Evolutionary conservation across 768 basidiomycete genomes (phyloP).

Genomic region (Mrakia hoshinonis): DNA sequence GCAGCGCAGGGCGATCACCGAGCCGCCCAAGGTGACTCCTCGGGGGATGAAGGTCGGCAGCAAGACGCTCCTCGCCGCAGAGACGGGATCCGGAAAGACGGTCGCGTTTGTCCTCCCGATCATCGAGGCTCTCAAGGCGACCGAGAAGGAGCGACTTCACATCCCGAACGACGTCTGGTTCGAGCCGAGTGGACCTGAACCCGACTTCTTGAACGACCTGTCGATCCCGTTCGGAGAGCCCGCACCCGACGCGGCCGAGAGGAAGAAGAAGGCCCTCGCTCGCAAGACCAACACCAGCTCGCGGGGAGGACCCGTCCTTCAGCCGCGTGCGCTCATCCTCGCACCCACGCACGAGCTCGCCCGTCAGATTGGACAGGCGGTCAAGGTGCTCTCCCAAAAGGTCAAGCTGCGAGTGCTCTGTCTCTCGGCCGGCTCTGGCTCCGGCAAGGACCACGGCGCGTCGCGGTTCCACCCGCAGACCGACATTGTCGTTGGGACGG

Average conservation of each 20-base stretch:
- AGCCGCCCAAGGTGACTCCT: neutral
- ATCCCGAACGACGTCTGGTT: neutral
- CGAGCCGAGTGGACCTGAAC: neutral
- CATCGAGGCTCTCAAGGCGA: conserved; percentile 63
- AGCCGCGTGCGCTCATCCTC: conserved; percentile 69
- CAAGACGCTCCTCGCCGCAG: conserved; percentile 65
- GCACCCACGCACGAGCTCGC: conserved; percentile 85
- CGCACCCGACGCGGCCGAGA: neutral
- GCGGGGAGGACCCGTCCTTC: conserved; percentile 37
- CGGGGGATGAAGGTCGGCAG: conserved; percentile 30
- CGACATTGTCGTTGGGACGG: conserved; percentile 26
- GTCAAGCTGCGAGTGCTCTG: conserved; percentile 69
- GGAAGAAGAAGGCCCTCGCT: too few species aligned
- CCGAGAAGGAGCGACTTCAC: conserved; percentile 43
- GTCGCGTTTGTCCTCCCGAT: conserved; percentile 81
- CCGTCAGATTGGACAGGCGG: conserved; percentile 64
- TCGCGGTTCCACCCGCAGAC: neutral
- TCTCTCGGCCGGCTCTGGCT: conserved; percentile 43
- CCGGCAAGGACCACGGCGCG: neutral
- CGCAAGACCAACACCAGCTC: neutral
- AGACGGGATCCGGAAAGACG: conserved; percentile 87
- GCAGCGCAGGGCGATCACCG: neutral
- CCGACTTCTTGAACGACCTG: neutral
- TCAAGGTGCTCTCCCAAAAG: conserved; percentile 65
- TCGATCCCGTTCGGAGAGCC: neutral